Evolutionary conservation across 495 filamentous ascomycete species (phyloP).

Genomic region (Annulohypoxylon maeteangense): DNA sequence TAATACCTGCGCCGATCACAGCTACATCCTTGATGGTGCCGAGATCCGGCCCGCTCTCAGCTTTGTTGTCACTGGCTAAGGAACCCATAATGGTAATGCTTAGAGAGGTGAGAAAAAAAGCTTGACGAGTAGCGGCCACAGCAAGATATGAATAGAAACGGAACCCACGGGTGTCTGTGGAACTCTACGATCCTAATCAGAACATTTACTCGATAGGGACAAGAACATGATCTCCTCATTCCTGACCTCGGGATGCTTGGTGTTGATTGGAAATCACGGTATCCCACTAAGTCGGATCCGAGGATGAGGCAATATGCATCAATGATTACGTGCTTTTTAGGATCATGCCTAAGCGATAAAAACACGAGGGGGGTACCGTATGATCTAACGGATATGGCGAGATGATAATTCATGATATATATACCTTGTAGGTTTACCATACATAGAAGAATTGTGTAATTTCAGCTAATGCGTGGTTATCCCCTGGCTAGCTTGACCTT

Average conservation of each 20-base stretch:
- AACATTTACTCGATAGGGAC: background rate
- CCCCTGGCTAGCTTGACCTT: background rate
- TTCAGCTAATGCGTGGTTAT: background rate
- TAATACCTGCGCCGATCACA: constrained; percentile 77
- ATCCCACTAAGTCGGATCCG: background rate
- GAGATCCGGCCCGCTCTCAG: constrained; percentile 8
- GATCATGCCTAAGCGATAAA: background rate
- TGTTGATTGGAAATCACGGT: constrained; percentile 33
- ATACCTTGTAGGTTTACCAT: background rate
- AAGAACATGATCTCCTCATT: constrained; percentile 10
- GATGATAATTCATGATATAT: background rate
- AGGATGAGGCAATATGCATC: constrained; percentile 27
- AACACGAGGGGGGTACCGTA: constrained; percentile 1
- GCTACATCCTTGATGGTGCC: constrained; percentile 61
- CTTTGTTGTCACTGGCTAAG: background rate
- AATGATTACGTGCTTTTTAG: constrained; percentile 34
- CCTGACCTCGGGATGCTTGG: constrained; percentile 15
- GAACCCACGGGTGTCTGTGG: constrained; percentile 1
- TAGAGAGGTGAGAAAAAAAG: background rate
- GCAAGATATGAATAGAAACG: constrained; percentile 26
- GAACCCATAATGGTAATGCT: constrained; percentile 23
- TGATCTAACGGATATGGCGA: background rate
- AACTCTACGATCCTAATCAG: background rate
- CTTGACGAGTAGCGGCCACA: constrained; percentile 6
- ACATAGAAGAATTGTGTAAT: background rate